These are phyloP conservation scores for Alternaria sp. DNA, from an alignment of 2,329 filamentous ascomycete species.

Conservation along the genomic window DNA sequence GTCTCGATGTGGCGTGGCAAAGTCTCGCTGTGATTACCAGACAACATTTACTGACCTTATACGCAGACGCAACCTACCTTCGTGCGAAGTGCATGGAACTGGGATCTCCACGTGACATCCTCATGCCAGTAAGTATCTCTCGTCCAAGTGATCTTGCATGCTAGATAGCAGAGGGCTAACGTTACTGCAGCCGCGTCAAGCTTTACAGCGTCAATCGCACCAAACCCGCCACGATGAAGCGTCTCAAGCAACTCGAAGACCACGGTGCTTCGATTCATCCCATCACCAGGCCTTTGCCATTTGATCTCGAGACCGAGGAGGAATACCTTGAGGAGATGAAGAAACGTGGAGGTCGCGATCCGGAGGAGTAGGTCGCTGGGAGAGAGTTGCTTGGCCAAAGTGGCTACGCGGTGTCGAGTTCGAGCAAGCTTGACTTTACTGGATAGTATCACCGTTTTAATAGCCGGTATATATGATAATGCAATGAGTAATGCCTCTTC, in stretches of 20 bases:
- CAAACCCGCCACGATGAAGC: constrained; percentile 55
- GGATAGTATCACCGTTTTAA: neutral
- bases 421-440: neutral
- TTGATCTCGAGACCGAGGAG: constrained; percentile 58
- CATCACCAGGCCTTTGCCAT: constrained; percentile 61
- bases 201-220: constrained; percentile 68
- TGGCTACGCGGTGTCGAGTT: neutral
- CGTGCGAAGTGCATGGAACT: constrained; percentile 61
- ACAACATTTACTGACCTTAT: constrained; percentile 11
- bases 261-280: constrained; percentile 57
- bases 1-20: neutral
- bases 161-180: neutral
- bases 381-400: neutral
- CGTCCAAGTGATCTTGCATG: neutral
- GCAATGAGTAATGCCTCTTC: neutral
- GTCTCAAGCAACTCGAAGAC: constrained; percentile 60
- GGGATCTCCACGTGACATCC: constrained; percentile 69
- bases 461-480: neutral
- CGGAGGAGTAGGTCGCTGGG: constrained; percentile 42
- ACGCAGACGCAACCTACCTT: constrained; percentile 51
- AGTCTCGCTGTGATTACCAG: neutral
- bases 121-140: constrained; percentile 57
- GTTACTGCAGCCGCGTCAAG: constrained; percentile 32
- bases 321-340: constrained; percentile 56
- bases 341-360: constrained; percentile 50